Base-by-base conservation (phyloP, 345 rosid genomes). In the Moricandia arvensis region DNA sequence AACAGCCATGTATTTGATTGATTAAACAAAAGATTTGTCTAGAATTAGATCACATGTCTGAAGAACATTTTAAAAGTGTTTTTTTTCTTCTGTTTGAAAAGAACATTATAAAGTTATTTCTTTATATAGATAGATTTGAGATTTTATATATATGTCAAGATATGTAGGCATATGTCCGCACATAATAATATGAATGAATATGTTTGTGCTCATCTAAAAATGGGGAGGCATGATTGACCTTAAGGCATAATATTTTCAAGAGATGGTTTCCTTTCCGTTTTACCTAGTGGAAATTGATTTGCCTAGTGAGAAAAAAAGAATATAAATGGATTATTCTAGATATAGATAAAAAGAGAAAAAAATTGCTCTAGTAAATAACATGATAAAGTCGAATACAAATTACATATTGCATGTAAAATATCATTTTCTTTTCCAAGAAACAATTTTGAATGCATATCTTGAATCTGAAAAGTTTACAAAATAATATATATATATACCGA, bases 1-100 rank as follows among this genome's bases (percentile, higher is more conserved):
- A 41, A 6, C 8, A 70, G 58, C 61, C 79, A 75, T 55, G 57
- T 69, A 35, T 69, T 41, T 62, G 64, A 76, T 69, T 69, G 74
- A 62, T 69, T 62, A 62, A 41, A 76, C 65, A 63, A 70, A 16
- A 70, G 60, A 70, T 63, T 21, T 75, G 5, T 68, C 74, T 69
- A 69, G 65, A 69, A 37, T 62, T 53, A 76, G 1, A 76, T 54
- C 64, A 63, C 80, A 69, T 62, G 58, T 63, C 33, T 63, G 26
- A 61, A 62, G 75, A 62, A 63, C 59, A 63, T 76, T 55, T 12
- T 55, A 68, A 53, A 21, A 63, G 29, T 63, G 6, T 35, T 72
- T 69, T 33, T 33, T 33, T 7, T 33, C 30, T 43, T 43, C 41
- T 16, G 49, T 13, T 43, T 12, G 0, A 43, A 43, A 59, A 68